phyloP scores from a whole-genome alignment of 2,329 filamentous ascomycete genomes.

The Nemania diffusa region DNA sequence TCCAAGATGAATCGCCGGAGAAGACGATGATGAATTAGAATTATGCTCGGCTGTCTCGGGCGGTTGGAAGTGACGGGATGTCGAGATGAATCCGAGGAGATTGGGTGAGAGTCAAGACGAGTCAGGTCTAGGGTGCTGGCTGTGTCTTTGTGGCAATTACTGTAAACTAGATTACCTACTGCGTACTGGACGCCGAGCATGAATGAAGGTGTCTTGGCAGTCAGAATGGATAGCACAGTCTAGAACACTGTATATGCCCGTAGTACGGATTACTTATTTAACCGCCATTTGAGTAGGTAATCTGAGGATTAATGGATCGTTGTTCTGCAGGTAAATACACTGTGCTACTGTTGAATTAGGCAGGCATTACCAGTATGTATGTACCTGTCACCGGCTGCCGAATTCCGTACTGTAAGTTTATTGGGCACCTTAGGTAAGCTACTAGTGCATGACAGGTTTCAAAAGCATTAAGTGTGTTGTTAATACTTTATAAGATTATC shows the following conservation, averaged over 20 bases:
- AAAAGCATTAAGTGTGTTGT: no score
- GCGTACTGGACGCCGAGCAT: no score
- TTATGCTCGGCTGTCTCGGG: slow-evolving; percentile 4
- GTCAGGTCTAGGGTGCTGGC: not conserved
- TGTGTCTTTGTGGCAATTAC: slow-evolving; percentile 17
- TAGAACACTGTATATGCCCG: not conserved
- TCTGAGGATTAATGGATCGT: no score
- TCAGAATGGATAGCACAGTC: not conserved
- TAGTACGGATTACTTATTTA: no score
- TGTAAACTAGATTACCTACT: no score
- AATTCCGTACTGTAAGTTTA: not conserved
- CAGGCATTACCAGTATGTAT: not conserved
- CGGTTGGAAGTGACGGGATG: not conserved
- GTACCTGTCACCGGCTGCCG: not conserved
- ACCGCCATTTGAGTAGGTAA: no score
- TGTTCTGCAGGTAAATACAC: no score
- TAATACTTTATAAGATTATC: no score
- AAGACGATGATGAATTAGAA: not conserved
- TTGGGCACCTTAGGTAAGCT: no score
- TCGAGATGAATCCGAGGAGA: not conserved
- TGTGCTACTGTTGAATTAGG: not conserved
- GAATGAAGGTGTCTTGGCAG: slow-evolving; percentile 25
- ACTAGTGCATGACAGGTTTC: no score
- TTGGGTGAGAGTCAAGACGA: not conserved
- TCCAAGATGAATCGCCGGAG: slow-evolving; percentile 1